Conservation (phyloP, 1,284 basidiomycete genomes). For the Ustilago sp. region DNA sequence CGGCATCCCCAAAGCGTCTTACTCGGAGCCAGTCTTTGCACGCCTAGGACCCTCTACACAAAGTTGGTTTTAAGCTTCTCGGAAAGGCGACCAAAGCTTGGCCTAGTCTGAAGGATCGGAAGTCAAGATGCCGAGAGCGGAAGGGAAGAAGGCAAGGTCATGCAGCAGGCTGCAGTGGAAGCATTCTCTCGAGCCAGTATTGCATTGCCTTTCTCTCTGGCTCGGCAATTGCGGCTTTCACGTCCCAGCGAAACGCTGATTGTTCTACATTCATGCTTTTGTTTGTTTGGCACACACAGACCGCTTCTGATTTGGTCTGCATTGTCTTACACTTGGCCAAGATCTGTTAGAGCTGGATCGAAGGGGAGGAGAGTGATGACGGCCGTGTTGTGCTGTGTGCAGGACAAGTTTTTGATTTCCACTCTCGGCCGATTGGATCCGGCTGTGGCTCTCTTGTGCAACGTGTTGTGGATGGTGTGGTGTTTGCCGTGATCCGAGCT, state of each 20-base stretch:
- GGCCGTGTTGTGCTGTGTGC: not conserved
- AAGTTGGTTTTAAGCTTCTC: not conserved
- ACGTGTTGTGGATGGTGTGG: not conserved
- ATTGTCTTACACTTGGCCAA: too few species aligned
- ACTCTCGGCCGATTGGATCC: constrained; percentile 8
- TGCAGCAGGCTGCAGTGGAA: constrained; percentile 15
- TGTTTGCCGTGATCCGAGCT: not conserved
- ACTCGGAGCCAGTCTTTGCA: not conserved
- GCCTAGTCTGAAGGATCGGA: not conserved
- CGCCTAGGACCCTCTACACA: not conserved
- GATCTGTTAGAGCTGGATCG: too few species aligned
- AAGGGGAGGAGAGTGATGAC: too few species aligned
- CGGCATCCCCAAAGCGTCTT: not conserved
- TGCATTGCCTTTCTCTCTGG: not conserved
- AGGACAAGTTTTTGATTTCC: not conserved
- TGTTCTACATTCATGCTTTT: too few species aligned
- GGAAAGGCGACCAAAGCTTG: not conserved
- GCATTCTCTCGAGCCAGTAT: constrained; percentile 1
- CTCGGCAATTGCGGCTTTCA: constrained; percentile 12
- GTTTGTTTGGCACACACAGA: too few species aligned
- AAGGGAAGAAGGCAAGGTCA: not conserved
- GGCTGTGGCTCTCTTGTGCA: not conserved
- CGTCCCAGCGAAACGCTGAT: not conserved
- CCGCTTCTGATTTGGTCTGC: not conserved
- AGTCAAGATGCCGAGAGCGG: constrained; percentile 4